Evolutionary conservation across 2,329 filamentous ascomycete species (phyloP).

Genomic region (Epichloe sp.): DNA sequence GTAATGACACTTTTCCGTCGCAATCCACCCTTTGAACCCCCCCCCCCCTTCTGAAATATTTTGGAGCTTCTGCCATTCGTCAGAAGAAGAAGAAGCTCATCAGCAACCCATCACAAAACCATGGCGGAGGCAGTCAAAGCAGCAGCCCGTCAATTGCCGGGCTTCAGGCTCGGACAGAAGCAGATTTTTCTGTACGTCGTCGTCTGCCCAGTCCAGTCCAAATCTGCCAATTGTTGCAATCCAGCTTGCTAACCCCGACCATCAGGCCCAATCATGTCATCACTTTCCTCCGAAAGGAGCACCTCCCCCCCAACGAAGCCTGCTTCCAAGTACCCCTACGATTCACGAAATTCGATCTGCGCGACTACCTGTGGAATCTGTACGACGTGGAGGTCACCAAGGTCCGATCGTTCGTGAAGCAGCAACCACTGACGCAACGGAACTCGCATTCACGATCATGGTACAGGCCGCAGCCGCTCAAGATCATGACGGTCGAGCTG

Average conservation of each 20-base stretch:
- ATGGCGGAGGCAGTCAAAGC: slow-evolving; percentile 28
- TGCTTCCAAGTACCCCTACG: slow-evolving; percentile 81
- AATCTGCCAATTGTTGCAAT: not conserved
- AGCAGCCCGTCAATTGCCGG: slow-evolving; percentile 25
- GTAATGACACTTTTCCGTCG: not conserved
- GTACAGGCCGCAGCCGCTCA: slow-evolving; percentile 60
- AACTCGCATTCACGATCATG: slow-evolving; percentile 37
- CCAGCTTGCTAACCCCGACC: not conserved
- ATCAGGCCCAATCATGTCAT: slow-evolving; percentile 68
- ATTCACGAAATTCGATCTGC: slow-evolving; percentile 92
- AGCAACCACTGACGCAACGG: slow-evolving; percentile 42
- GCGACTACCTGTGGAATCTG: slow-evolving; percentile 81
- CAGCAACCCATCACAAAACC: slow-evolving; percentile 12
- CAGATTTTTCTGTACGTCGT: slow-evolving; percentile 39
- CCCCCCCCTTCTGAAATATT: slow-evolving; percentile 4
- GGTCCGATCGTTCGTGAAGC: slow-evolving; percentile 68
- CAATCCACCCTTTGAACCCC: not conserved
- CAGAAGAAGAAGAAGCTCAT: slow-evolving; percentile 12
- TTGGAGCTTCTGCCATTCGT: slow-evolving; percentile 2
- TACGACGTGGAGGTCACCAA: slow-evolving; percentile 63
- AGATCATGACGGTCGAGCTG: slow-evolving; percentile 93
- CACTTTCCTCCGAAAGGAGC: slow-evolving; percentile 59
- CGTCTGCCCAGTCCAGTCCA: too few relatives aligned
- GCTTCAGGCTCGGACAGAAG: slow-evolving; percentile 38
- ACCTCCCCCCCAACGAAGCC: slow-evolving; percentile 70